phyloP scores from a whole-genome alignment of 306 rosid genomes.

The Vigna mungo region DNA sequence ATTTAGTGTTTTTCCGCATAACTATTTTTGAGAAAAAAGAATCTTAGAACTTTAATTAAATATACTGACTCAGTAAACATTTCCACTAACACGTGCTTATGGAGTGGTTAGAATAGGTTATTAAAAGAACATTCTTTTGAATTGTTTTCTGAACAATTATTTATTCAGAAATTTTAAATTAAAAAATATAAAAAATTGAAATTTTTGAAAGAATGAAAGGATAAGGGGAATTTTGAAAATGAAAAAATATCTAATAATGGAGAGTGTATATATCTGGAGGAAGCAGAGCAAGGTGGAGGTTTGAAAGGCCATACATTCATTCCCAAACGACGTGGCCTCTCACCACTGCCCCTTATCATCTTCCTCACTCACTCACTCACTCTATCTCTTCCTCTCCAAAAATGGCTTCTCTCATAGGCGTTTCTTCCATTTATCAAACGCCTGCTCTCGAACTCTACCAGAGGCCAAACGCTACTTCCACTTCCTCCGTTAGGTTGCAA shows the following conservation, averaged over 20 bases:
- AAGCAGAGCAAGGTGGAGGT: conserved; percentile 40
- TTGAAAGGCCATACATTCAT: conserved; percentile 44
- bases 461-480: conserved; percentile 39
- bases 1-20: too few relatives aligned
- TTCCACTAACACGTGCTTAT: too few relatives aligned
- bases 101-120: too few relatives aligned
- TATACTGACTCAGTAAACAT: too few relatives aligned
- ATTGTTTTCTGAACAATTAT: too few relatives aligned
- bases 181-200: too few relatives aligned
- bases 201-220: too few relatives aligned
- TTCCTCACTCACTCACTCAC: too few relatives aligned
- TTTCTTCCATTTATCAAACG: conserved; percentile 68
- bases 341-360: conserved; percentile 27
- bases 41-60: too few relatives aligned
- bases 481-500: conserved; percentile 57
- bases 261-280: neutral
- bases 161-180: too few relatives aligned
- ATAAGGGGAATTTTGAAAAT: neutral
- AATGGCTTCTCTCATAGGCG: conserved; percentile 76
- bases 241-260: neutral
- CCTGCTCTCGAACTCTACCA: conserved; percentile 57
- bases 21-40: too few relatives aligned
- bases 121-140: too few relatives aligned
- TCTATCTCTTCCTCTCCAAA: neutral
- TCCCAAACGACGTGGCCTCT: conserved; percentile 14